These are phyloP conservation scores for Cutaneotrichosporon sp. DNA, from an alignment of 1,284 basidiomycete genomes.

Conservation along the genomic window DNA sequence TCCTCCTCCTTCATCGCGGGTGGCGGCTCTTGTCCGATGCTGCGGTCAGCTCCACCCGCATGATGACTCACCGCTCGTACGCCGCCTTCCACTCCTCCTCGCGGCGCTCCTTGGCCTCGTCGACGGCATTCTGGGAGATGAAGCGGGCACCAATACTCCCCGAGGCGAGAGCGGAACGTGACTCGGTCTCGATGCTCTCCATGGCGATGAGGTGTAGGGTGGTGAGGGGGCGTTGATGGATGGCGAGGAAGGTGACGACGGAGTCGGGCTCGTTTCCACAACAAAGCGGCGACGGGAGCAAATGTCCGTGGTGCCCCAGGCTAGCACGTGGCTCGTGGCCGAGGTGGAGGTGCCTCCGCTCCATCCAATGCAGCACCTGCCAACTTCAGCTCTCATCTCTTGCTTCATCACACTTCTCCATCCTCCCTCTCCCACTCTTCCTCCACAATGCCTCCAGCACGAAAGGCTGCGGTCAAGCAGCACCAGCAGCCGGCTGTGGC, in stretches of 20 bases:
- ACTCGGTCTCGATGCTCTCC: slow-evolving; percentile 24
- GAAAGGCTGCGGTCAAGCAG: background rate
- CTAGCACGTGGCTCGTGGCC: background rate
- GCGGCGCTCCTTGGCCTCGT: slow-evolving; percentile 69
- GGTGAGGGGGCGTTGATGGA: background rate
- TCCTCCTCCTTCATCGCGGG: slow-evolving; percentile 61
- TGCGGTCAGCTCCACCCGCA: slow-evolving; percentile 11
- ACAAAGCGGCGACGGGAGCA: slow-evolving; percentile 4
- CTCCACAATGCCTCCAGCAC: background rate
- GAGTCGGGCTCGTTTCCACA: background rate
- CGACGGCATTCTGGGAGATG: slow-evolving; percentile 72
- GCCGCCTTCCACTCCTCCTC: slow-evolving; percentile 92
- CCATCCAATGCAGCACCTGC: background rate
- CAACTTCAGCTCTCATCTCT: too few species aligned
- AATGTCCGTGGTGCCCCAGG: background rate
- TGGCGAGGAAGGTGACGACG: background rate
- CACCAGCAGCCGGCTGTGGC: background rate
- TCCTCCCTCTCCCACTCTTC: background rate
- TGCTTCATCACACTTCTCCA: background rate
- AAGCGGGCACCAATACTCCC: slow-evolving; percentile 54
- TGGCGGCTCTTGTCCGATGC: slow-evolving; percentile 86
- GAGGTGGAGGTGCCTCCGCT: background rate
- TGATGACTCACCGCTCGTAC: slow-evolving; percentile 70
- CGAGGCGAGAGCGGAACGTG: slow-evolving; percentile 25
- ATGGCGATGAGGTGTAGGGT: slow-evolving; percentile 1